These are phyloP conservation scores for Teunomyces stri DNA, from an alignment of 805 yeast species.

Conservation along the genomic window DNA sequence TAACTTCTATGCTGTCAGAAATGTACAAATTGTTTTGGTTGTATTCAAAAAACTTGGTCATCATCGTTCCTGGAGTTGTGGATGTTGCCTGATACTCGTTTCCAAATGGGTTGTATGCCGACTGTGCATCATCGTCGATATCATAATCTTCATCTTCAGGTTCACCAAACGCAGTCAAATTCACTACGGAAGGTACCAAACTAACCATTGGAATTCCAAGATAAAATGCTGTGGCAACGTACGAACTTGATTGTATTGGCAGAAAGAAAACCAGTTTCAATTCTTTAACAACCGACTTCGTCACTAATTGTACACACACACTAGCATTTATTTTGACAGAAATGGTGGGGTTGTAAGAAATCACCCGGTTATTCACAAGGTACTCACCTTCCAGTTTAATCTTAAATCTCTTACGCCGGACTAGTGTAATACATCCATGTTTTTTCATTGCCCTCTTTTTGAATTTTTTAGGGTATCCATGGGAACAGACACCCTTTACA, in stretches of 20 bases:
- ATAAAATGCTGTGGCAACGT: not conserved
- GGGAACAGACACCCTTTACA: not conserved
- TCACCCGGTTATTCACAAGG: not conserved
- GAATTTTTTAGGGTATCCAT: slow-evolving; percentile 1
- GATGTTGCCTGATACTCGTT: too few species aligned
- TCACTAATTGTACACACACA: not conserved
- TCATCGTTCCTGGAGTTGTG: not conserved
- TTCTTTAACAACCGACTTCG: not conserved
- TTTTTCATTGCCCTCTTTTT: not conserved
- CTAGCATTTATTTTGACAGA: not conserved
- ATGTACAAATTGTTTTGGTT: not conserved
- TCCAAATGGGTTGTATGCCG: not conserved
- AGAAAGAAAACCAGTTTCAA: not conserved
- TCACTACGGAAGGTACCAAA: not conserved
- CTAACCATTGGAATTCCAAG: not conserved
- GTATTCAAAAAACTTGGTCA: slow-evolving; percentile 1
- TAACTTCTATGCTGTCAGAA: not conserved
- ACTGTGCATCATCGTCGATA: slow-evolving; percentile 7
- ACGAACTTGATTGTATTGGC: not conserved
- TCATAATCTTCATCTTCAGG: slow-evolving; percentile 15
- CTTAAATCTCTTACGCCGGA: not conserved
- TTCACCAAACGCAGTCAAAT: slow-evolving; percentile 8
- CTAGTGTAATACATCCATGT: not conserved
- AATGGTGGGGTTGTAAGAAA: not conserved
- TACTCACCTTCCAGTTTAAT: not conserved